Base-by-base conservation (phyloP, 1,284 basidiomycete genomes). In the Xerocomus amazonicus region DNA sequence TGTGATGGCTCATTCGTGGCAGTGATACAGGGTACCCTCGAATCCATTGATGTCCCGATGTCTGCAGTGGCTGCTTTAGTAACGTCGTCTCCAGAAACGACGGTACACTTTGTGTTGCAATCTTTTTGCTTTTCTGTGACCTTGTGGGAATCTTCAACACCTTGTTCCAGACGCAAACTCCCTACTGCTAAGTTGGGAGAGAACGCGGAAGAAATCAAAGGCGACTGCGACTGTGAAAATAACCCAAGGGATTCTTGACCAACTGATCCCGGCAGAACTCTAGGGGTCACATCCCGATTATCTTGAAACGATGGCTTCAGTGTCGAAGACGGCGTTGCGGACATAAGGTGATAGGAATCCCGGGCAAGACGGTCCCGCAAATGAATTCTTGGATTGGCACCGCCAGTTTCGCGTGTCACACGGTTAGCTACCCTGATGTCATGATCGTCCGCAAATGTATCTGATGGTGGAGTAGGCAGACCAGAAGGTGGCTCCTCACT, bases 391-490 rank as follows among this genome's bases (percentile, higher is more conserved):
- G 19, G 6, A 7, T 43, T 36, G 28, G 17, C 7, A 19, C 12
- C 19, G 9, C 7, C 26, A 12, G 19, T 6, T 33, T 39, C 19
- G 14, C 10, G 27, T 16, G 26, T 29, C 40, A 16, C 16, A 28
- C 7, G 26, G 40, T 27, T 28, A 36, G 19, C 34, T 10, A 26
- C 8, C 27, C 9, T 16, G 4, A 27, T 23, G 6, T 47, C 57
- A 9, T 5, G 34, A 3, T 45, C 34, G 10, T 44, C 32, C 1
- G 4, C 8, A 28, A 17, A 35, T 1, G 17, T 27, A 8, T 51
- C 58, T 2, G 33, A 43, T 14, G 47, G 43, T 3, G 50, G 45
- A 12, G 52, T 60, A 8, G 50, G 46, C 16, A 56, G 47, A 42
- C 45, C 10, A 1, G 55, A 48, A 14, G 41, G 27, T 10, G 39